Evolutionary conservation across 495 filamentous ascomycete species (phyloP).

Genomic region (Xylaria bambusicola): DNA sequence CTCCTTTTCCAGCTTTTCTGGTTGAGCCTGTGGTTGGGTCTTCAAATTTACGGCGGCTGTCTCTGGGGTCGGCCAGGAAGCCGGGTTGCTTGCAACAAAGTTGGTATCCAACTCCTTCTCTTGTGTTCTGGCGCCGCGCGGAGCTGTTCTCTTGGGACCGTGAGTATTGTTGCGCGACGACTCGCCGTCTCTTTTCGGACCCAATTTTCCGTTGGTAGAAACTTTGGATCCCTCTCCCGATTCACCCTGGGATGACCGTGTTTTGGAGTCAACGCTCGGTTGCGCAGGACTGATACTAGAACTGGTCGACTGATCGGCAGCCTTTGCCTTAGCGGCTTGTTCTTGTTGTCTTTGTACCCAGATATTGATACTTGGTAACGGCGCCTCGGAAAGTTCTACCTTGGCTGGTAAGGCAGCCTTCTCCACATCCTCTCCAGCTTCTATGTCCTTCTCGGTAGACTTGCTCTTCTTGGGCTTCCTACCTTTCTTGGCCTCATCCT

Average conservation of each 20-base stretch:
- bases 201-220: conserved; percentile 40
- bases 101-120: conserved; percentile 50
- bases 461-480: conserved; percentile 53
- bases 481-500: conserved; percentile 43
- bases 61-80: conserved; percentile 89
- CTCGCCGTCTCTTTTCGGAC: conserved; percentile 55
- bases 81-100: conserved; percentile 67
- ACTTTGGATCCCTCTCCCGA: conserved; percentile 23
- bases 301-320: conserved; percentile 19
- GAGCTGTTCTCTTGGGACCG: conserved; percentile 41
- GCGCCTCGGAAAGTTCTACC: conserved; percentile 75
- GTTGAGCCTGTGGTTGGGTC: conserved; percentile 42
- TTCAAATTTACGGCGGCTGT: conserved; percentile 63
- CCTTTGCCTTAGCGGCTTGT: conserved; percentile 65
- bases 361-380: conserved; percentile 77
- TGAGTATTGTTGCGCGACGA: conserved; percentile 47
- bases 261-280: conserved; percentile 4
- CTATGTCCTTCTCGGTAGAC: conserved; percentile 44
- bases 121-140: conserved; percentile 48
- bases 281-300: not conserved
- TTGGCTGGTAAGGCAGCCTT: conserved; percentile 53
- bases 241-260: conserved; percentile 12
- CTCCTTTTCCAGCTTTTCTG: conserved; percentile 65
- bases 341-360: conserved; percentile 79
- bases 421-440: conserved; percentile 41